Evolutionary conservation across 169 alveolate genomes (phyloP).

Genomic region (Perkinsus chesapeaki): DNA sequence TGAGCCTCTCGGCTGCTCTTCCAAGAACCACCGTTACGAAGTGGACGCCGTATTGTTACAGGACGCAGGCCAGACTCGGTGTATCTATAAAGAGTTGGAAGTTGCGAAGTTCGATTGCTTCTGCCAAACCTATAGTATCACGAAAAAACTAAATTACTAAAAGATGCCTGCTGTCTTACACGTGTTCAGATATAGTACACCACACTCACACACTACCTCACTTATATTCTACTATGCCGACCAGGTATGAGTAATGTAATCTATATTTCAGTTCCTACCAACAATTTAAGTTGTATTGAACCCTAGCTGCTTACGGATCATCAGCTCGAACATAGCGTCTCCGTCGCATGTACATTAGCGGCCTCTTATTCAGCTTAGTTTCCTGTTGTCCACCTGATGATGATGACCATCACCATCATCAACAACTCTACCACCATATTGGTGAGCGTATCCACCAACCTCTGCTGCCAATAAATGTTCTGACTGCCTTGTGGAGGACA

Average conservation of each 20-base stretch:
- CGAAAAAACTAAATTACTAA: too few relatives aligned
- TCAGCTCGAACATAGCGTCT: neutral
- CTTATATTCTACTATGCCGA: too few relatives aligned
- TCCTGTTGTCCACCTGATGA: neutral
- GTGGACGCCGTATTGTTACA: neutral
- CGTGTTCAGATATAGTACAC: too few relatives aligned
- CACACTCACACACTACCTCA: too few relatives aligned
- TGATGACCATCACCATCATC: neutral
- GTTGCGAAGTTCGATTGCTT: too few relatives aligned
- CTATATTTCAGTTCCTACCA: too few relatives aligned
- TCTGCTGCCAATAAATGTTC: neutral
- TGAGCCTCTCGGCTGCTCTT: neutral
- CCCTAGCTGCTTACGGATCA: neutral
- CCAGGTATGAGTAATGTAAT: too few relatives aligned
- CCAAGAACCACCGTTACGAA: neutral
- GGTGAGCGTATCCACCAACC: too few relatives aligned
- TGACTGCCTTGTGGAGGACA: neutral
- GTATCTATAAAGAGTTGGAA: too few relatives aligned
- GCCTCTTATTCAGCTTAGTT: neutral
- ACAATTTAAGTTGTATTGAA: too few relatives aligned
- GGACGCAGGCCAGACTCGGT: neutral
- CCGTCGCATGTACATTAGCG: neutral
- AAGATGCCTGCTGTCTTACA: too few relatives aligned
- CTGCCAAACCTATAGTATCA: too few relatives aligned
- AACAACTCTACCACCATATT: neutral